phyloP scores from a whole-genome alignment of 164 flowering plant species.

The Annona squamosa region DNA sequence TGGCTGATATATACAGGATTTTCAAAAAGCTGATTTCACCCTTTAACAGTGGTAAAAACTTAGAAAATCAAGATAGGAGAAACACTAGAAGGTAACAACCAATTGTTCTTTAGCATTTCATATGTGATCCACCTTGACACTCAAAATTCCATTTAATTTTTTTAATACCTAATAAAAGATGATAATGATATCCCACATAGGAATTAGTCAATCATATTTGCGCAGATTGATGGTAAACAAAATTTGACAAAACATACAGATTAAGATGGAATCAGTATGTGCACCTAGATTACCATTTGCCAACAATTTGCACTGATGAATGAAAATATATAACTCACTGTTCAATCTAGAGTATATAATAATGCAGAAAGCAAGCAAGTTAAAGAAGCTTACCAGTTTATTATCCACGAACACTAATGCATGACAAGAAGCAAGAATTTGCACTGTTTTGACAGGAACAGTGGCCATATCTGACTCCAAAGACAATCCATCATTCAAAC shows the following conservation, averaged over 20 bases:
- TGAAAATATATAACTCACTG: background rate
- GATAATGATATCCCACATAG: too few species aligned
- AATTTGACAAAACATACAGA: too few species aligned
- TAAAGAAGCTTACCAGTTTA: slow-evolving; percentile 54
- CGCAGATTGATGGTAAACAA: too few species aligned
- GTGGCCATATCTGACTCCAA: slow-evolving; percentile 67
- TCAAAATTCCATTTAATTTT: too few species aligned
- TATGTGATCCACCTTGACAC: too few species aligned
- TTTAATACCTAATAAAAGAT: too few species aligned
- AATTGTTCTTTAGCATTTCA: too few species aligned
- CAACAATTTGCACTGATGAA: background rate
- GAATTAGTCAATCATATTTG: too few species aligned
- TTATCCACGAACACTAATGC: slow-evolving; percentile 96
- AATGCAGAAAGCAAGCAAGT: background rate
- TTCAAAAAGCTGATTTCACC: background rate
- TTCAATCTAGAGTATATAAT: too few species aligned
- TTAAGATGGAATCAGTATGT: too few species aligned
- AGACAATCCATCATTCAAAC: slow-evolving; percentile 39
- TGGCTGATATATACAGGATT: background rate
- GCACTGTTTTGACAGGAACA: slow-evolving; percentile 60
- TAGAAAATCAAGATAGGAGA: too few species aligned
- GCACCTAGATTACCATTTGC: background rate
- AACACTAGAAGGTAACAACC: too few species aligned
- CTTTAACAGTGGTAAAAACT: background rate
- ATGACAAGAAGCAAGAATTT: slow-evolving; percentile 93